Evolutionary conservation across 768 basidiomycete genomes (phyloP).

Genomic region (Heimioporus sp.): DNA sequence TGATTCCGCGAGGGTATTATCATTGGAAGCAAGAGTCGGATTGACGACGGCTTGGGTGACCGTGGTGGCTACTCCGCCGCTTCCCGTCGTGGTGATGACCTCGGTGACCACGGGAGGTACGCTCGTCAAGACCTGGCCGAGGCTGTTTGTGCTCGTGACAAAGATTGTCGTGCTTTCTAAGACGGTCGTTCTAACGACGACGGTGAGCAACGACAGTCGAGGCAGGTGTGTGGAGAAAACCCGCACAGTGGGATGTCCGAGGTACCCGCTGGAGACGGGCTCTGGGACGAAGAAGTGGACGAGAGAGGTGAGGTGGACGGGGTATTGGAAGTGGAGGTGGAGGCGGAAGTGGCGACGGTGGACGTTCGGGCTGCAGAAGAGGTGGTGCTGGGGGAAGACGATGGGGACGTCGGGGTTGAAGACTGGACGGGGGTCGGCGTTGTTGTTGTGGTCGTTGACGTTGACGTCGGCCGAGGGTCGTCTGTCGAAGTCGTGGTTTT

Average conservation of each 20-base stretch:
- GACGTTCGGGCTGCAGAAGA: background rate
- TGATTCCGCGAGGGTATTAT: constrained; percentile 37
- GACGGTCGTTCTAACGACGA: constrained; percentile 44
- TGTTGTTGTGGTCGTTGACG: too few relatives aligned
- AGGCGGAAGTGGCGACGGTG: constrained; percentile 17
- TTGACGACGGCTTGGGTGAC: constrained; percentile 67
- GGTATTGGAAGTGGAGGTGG: constrained; percentile 12
- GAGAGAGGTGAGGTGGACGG: constrained; percentile 10
- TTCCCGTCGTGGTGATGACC: constrained; percentile 51
- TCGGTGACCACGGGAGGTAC: constrained; percentile 60
- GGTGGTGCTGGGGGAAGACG: constrained; percentile 8
- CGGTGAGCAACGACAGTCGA: constrained; percentile 10
- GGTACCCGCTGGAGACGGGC: background rate
- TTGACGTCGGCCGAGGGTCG: constrained; percentile 13
- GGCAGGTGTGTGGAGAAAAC: constrained; percentile 13
- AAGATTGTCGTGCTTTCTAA: constrained; percentile 49
- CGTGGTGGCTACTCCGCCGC: constrained; percentile 52
- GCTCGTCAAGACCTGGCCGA: constrained; percentile 46
- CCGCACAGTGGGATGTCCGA: constrained; percentile 23
- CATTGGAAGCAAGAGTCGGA: constrained; percentile 62
- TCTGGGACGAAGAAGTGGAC: constrained; percentile 6
- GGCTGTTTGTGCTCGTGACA: constrained; percentile 58
- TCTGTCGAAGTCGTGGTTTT: constrained; percentile 16
- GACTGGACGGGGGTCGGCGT: constrained; percentile 3
- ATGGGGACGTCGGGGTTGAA: constrained; percentile 10